phyloP scores from a whole-genome alignment of 2,329 filamentous ascomycete species.

The Penicillium sp. region DNA sequence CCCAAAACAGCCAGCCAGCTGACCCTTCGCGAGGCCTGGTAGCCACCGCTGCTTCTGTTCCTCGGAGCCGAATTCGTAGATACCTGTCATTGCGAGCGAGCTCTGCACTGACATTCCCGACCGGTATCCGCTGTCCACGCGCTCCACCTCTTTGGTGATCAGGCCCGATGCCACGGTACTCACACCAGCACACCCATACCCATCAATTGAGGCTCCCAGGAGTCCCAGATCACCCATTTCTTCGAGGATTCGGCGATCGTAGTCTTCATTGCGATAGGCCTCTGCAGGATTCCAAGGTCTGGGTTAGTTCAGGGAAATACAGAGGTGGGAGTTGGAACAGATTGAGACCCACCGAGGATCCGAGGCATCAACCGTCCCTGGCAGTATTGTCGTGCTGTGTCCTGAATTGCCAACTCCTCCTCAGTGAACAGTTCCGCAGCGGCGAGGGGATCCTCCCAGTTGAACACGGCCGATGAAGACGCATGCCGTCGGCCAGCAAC shows the following conservation, averaged over 20 bases:
- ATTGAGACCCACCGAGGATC: conserved; percentile 72
- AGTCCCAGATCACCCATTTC: conserved; percentile 94
- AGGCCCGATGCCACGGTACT: conserved; percentile 85
- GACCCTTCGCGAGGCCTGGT: conserved; percentile 76
- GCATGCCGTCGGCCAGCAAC: conserved; percentile 22
- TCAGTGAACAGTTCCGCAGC: conserved; percentile 75
- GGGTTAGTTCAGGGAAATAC: conserved; percentile 3
- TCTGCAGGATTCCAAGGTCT: conserved; percentile 51
- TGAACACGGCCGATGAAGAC: conserved; percentile 58
- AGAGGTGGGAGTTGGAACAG: background rate
- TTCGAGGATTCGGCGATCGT: conserved; percentile 77
- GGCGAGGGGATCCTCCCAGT: conserved; percentile 88
- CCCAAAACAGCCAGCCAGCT: conserved; percentile 80
- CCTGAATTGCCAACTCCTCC: conserved; percentile 83
- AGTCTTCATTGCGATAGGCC: conserved; percentile 81
- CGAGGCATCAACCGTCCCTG: conserved; percentile 83
- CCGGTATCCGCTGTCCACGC: conserved; percentile 86
- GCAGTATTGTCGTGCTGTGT: conserved; percentile 90
- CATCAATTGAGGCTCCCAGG: conserved; percentile 78
- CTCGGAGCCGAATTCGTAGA: conserved; percentile 79
- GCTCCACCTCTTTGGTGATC: conserved; percentile 85
- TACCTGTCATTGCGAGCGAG: conserved; percentile 89
- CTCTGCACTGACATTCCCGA: conserved; percentile 93
- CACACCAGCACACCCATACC: conserved; percentile 83
- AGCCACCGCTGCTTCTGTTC: conserved; percentile 85